These are phyloP conservation scores for Suhomyces prunicola DNA, from an alignment of 805 yeast genomes.

Conservation along the genomic window DNA sequence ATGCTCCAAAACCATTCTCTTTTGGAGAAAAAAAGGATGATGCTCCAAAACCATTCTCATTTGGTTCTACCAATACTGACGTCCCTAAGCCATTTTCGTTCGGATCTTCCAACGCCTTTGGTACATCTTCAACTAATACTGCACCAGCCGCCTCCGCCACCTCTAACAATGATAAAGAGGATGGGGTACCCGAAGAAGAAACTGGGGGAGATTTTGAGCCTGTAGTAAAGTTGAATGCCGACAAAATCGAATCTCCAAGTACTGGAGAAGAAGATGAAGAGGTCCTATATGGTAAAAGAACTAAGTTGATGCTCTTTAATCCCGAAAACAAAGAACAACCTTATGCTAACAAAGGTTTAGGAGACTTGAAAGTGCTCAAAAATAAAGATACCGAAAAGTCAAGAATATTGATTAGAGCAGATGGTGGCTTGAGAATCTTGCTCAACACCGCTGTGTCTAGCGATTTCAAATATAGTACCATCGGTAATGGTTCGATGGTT, in stretches of 20 bases:
- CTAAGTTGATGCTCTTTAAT: conserved; percentile 65
- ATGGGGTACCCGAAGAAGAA: conserved; percentile 40
- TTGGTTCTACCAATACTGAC: not conserved
- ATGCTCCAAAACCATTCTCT: not conserved
- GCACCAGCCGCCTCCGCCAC: conserved; percentile 8
- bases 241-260: conserved; percentile 44
- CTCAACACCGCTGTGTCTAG: conserved; percentile 62
- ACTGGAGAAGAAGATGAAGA: conserved; percentile 89
- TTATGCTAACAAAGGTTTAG: conserved; percentile 70
- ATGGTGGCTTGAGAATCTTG: conserved; percentile 78
- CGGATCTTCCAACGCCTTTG: conserved; percentile 3
- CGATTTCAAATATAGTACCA: conserved; percentile 55
- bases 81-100: not conserved
- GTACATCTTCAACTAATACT: not conserved
- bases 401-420: conserved; percentile 80
- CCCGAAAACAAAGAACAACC: conserved; percentile 46
- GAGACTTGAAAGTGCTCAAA: conserved; percentile 72
- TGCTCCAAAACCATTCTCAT: conserved; percentile 5
- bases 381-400: conserved; percentile 58
- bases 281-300: conserved; percentile 57
- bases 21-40: conserved; percentile 1
- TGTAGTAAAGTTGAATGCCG: conserved; percentile 31
- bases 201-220: conserved; percentile 48
- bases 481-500: conserved; percentile 65
- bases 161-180: conserved; percentile 16